These are phyloP conservation scores for Blepharisma japonicum DNA, from an alignment of 73 alveolate genomes.

Conservation along the genomic window DNA sequence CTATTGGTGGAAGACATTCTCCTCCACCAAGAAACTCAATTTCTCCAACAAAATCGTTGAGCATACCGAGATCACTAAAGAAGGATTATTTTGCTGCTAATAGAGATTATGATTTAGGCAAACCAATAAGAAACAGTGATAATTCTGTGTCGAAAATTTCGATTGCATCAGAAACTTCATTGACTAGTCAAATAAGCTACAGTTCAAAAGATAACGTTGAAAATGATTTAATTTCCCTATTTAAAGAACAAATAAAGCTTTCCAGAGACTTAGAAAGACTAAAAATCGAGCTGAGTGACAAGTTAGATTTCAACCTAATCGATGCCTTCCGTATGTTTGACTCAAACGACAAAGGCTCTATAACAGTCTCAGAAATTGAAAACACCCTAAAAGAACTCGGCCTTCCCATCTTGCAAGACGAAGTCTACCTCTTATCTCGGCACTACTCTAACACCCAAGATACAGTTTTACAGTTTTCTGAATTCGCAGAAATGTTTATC, in stretches of 20 bases:
- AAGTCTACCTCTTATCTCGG: slow-evolving; percentile 37
- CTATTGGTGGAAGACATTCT: no score
- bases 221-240: slow-evolving; percentile 26
- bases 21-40: no score
- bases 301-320: slow-evolving; percentile 78
- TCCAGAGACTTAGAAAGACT: slow-evolving; percentile 70
- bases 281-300: slow-evolving; percentile 57
- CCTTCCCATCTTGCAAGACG: slow-evolving; percentile 32
- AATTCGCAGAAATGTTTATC: slow-evolving; percentile 44
- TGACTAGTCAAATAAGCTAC: no score
- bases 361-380: slow-evolving; percentile 61
- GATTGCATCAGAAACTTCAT: no score
- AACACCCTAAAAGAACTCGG: slow-evolving; percentile 46
- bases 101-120: no score
- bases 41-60: no score
- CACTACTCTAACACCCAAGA: slow-evolving; percentile 1
- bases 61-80: no score
- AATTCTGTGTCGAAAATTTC: no score
- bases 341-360: slow-evolving; percentile 58
- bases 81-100: no score
- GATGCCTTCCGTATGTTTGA: slow-evolving; percentile 89
- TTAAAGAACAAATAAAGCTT: slow-evolving; percentile 33
- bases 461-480: slow-evolving; percentile 35
- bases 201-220: not conserved
- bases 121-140: no score